Percentiles rank a stretch among this genome's conserved stretches.
phyloP scores from a whole-genome alignment of 208 protist genomes.

The Hexamita inflata region DNA sequence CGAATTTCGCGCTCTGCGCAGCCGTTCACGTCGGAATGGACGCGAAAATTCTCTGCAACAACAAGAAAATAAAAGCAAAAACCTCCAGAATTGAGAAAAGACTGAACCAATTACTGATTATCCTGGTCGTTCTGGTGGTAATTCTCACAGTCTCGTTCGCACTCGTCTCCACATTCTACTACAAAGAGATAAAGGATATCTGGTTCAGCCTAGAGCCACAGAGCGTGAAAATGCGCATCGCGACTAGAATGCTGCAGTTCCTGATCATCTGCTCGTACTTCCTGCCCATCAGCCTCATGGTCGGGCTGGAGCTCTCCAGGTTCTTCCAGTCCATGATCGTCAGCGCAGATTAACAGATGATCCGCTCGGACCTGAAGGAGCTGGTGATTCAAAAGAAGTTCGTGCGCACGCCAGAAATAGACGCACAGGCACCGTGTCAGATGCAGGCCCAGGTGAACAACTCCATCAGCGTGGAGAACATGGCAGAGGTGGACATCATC shows the following conservation, averaged over 20 bases:
- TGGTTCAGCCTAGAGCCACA: not conserved
- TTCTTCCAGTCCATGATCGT: slow-evolving; percentile 1
- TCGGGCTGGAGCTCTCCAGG: not conserved
- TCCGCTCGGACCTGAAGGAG: too few species aligned
- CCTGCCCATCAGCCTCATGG: slow-evolving; percentile 9
- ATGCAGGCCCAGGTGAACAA: not conserved
- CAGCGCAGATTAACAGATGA: not conserved
- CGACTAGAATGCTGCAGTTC: not conserved
- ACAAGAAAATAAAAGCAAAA: not conserved
- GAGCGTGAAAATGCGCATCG: not conserved
- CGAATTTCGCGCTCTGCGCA: not conserved
- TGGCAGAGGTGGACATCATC: slow-evolving; percentile 84
- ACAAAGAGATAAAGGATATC: too few species aligned
- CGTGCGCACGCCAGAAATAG: too few species aligned
- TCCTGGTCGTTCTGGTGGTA: not conserved
- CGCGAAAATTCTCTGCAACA: not conserved
- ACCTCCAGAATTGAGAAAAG: not conserved
- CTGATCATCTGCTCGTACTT: slow-evolving; percentile 10
- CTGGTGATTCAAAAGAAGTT: too few species aligned
- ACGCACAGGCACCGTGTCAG: not conserved
- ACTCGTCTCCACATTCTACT: not conserved
- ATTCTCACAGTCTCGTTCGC: not conserved
- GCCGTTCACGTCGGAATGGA: not conserved
- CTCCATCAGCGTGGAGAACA: slow-evolving; percentile 60
- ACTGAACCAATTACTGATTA: not conserved